Conservation (phyloP, 371 early-diverging fungal genomes). For the Fennellomyces sp. region DNA sequence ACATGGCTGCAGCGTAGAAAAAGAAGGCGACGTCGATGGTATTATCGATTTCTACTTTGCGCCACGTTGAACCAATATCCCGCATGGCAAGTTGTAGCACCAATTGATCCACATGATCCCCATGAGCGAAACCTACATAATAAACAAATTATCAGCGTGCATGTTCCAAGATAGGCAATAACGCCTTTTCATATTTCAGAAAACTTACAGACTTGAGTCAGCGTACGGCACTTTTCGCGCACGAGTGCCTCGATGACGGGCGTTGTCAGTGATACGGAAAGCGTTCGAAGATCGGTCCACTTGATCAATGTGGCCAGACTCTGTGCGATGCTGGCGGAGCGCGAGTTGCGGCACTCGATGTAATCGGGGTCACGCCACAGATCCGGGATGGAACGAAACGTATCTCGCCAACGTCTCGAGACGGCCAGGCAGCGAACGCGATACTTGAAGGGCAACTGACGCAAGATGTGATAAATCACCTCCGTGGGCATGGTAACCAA, state of each 20-base stretch:
- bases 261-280: not conserved
- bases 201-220: not conserved
- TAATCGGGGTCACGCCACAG: constrained; percentile 1
- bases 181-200: not conserved
- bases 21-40: not conserved
- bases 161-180: not conserved
- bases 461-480: not conserved
- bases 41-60: not conserved
- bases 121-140: not conserved
- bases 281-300: not conserved
- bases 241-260: not conserved
- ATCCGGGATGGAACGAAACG: not conserved
- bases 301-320: not conserved
- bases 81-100: constrained; percentile 1
- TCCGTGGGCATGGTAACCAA: not conserved
- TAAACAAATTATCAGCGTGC: not conserved
- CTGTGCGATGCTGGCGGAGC: not conserved
- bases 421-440: not conserved
- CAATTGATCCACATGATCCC: not conserved
- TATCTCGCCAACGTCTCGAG: not conserved
- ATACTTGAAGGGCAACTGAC: not conserved
- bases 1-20: not conserved
- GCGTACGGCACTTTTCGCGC: not conserved
- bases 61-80: constrained; percentile 5
- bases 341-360: not conserved